Base-by-base conservation (phyloP, 495 filamentous ascomycete species). In the Tuber magnatum region DNA sequence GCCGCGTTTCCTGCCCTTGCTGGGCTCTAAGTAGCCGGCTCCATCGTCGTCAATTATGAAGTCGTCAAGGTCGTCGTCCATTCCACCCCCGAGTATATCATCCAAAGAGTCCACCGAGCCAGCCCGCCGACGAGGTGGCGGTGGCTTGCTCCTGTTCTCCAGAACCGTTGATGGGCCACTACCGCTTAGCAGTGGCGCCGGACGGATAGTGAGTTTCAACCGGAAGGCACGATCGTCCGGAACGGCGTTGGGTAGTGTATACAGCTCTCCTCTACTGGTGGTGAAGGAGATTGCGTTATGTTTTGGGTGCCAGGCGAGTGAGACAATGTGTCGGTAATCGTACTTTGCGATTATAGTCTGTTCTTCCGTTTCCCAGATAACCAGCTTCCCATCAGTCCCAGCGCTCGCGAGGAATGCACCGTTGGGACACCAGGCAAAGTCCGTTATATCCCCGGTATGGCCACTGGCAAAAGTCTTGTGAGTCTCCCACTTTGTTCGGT, bases 21-120 rank as follows among this genome's bases (percentile, higher is more conserved):
- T 95, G 18, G 89, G 71, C 44, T 84, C 87, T 68, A 92, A 87
- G 83, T 97, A 97, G 44, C 94, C 95, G 32, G 92, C 93, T n/a
- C 93, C 94, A 81, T 99, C 95, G 79, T 99, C 95, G 83, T 99
- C 94, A 1, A 92, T 90, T 2, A 99, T 91, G 81, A 97, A 99
- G 79, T 92, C 93, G 44, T 91, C 91, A 74, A 42, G 79, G 78
- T 43, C 81, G 72, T 84, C 84, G 7, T 84, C 84, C 14, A 74
- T 70, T 6, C 73, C 70, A 2, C 24, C 69, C 51, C 87, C 88
- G 70, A 92, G 84, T 40, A 91, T 84, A 35, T 65, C 56, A 46
- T 88, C 86, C 71, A 73, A 72, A 86, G 68, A 83, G 79, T 77
- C 86, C 83, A 74, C 70, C 42, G 74, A 72, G 76, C 43, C 80